These are phyloP conservation scores for Crepidotus variabilis DNA, from an alignment of 768 basidiomycete species.

Conservation along the genomic window DNA sequence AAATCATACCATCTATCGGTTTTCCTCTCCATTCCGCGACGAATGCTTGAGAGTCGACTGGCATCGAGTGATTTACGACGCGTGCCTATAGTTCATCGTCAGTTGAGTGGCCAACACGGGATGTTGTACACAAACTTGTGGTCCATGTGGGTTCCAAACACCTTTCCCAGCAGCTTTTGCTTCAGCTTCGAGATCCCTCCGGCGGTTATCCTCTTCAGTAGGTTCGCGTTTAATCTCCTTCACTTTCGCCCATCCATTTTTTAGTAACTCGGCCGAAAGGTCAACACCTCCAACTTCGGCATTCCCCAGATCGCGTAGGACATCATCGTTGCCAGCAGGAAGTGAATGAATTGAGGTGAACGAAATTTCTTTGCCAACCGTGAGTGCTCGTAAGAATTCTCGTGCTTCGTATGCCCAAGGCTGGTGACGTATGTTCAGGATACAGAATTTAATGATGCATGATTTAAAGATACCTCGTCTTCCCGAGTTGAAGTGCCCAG, in stretches of 20 bases:
- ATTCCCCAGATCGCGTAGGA: slow-evolving; percentile 74
- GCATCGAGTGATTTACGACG: slow-evolving; percentile 82
- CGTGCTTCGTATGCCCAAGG: slow-evolving; percentile 91
- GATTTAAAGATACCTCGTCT: slow-evolving; percentile 65
- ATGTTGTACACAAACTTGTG: slow-evolving; percentile 42
- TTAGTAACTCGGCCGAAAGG: slow-evolving; percentile 71
- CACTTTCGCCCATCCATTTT: slow-evolving; percentile 89
- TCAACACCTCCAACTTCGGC: slow-evolving; percentile 74
- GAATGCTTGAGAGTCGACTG: slow-evolving; percentile 83
- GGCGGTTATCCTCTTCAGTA: slow-evolving; percentile 71
- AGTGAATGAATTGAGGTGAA: slow-evolving; percentile 82
- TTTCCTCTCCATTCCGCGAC: slow-evolving; percentile 92
- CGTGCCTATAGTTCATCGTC: slow-evolving; percentile 47
- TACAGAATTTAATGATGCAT: neutral
- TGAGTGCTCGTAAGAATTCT: slow-evolving; percentile 81
- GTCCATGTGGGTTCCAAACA: slow-evolving; percentile 82
- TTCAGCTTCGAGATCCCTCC: slow-evolving; percentile 71
- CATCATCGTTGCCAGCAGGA: slow-evolving; percentile 63
- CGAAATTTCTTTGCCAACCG: slow-evolving; percentile 88
- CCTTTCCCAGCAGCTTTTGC: slow-evolving; percentile 76
- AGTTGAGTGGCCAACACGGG: neutral
- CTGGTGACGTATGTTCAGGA: slow-evolving; percentile 31
- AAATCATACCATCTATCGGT: slow-evolving; percentile 66
- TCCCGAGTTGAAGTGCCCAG: slow-evolving; percentile 79
- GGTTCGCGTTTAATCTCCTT: slow-evolving; percentile 85